phyloP scores from a whole-genome alignment of 805 yeast species.

The Schizosaccharomyces cryophilus region DNA sequence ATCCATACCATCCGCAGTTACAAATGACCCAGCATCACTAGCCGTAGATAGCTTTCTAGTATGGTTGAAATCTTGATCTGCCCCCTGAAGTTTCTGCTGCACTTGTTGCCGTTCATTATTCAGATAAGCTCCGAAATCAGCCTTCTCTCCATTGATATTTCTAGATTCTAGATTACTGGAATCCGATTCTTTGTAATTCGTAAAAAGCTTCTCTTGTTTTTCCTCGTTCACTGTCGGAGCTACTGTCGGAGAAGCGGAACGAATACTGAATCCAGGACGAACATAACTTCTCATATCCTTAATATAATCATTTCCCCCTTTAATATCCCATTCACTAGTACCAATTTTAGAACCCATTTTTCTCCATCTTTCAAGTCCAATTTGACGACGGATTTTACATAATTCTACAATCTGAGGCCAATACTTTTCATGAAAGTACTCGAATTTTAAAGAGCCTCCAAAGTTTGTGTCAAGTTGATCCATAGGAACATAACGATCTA shows the following conservation, averaged over 20 bases:
- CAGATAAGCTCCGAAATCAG: too few species aligned
- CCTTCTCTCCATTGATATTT: too few species aligned
- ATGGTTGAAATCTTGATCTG: background rate
- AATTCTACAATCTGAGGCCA: constrained; percentile 35
- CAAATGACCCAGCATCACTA: background rate
- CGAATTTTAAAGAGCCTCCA: constrained; percentile 70
- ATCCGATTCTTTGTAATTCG: background rate
- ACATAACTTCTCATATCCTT: background rate
- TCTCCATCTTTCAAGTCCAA: constrained; percentile 5
- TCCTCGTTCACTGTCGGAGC: background rate
- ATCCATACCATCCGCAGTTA: background rate
- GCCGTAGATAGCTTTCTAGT: background rate
- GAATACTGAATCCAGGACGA: background rate
- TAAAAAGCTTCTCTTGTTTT: background rate
- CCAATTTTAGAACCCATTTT: background rate
- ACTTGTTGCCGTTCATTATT: too few species aligned
- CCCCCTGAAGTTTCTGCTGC: too few species aligned
- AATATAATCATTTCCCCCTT: background rate
- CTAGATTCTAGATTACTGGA: too few species aligned
- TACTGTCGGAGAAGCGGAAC: background rate
- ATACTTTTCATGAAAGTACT: constrained; percentile 53
- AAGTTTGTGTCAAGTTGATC: constrained; percentile 64
- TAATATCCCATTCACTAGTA: constrained; percentile 1
- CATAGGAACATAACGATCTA: constrained; percentile 53
- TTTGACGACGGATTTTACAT: background rate